Percentiles rank a stretch among this genome's conserved stretches.
phyloP scores from a whole-genome alignment of 148 eudicot species.

The Agrostemma githago region DNA sequence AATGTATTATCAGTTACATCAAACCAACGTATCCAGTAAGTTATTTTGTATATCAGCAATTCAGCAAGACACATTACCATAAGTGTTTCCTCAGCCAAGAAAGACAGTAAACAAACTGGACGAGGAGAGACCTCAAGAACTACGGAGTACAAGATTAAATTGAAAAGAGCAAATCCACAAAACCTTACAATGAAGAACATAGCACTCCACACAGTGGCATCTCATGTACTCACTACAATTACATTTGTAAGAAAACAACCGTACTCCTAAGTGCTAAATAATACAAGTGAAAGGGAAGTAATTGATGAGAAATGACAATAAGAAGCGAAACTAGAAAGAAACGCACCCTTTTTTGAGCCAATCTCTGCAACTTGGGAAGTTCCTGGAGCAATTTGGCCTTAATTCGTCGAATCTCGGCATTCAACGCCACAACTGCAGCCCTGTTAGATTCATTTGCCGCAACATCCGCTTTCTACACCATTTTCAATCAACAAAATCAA shows the following conservation, averaged over 20 bases:
- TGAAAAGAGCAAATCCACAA: not conserved
- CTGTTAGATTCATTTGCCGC: constrained; percentile 68
- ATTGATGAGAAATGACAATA: not conserved
- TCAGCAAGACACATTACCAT: no score
- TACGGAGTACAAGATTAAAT: no score
- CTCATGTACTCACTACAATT: not conserved
- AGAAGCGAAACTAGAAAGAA: not conserved
- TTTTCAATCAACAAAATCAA: not conserved
- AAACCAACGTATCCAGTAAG: not conserved
- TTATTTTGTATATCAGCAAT: no score
- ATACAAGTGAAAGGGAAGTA: not conserved
- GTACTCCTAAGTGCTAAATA: not conserved
- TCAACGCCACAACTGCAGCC: constrained; percentile 80
- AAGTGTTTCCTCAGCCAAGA: no score
- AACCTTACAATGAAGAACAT: no score
- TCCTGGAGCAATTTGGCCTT: constrained; percentile 85
- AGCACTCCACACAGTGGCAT: not conserved
- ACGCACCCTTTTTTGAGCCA: constrained; percentile 82
- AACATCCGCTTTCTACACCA: constrained; percentile 71
- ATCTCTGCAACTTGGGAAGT: constrained; percentile 84
- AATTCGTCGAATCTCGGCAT: constrained; percentile 93
- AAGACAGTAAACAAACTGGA: no score
- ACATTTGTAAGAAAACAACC: not conserved
- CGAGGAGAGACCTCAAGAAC: no score
- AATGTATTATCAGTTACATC: not conserved